Conservation (phyloP, 306 rosid genomes). For the Dicorynia guianensis region DNA sequence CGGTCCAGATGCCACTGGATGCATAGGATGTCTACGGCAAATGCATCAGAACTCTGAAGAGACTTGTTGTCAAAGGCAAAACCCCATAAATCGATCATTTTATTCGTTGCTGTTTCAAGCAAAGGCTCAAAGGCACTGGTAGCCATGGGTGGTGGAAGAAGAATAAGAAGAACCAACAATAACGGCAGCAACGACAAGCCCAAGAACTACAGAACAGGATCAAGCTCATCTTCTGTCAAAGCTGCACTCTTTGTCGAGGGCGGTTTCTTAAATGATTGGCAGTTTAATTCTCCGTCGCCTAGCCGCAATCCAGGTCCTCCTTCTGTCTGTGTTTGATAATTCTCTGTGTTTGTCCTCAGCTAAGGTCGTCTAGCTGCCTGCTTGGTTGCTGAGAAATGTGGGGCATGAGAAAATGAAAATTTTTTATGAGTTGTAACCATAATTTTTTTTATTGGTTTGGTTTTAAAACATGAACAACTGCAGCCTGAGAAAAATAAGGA, state of each 20-base stretch:
- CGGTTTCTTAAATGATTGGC: slow-evolving; percentile 81
- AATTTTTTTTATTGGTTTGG: too few relatives aligned
- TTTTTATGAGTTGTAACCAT: too few relatives aligned
- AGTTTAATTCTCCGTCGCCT: slow-evolving; percentile 41
- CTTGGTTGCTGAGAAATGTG: slow-evolving; percentile 23
- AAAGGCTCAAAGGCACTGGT: not conserved
- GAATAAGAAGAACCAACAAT: slow-evolving; percentile 42
- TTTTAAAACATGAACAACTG: too few relatives aligned
- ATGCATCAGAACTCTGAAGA: not conserved
- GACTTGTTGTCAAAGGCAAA: not conserved
- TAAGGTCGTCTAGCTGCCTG: slow-evolving; percentile 4
- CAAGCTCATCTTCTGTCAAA: slow-evolving; percentile 34
- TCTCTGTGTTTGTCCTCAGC: not conserved
- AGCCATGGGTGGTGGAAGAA: slow-evolving; percentile 67
- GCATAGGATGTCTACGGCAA: too few relatives aligned
- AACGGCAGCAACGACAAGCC: slow-evolving; percentile 23
- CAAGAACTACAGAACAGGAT: slow-evolving; percentile 52
- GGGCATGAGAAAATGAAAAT: not conserved
- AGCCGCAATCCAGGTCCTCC: slow-evolving; percentile 58
- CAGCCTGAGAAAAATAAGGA: too few relatives aligned
- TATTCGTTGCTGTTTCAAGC: slow-evolving; percentile 18
- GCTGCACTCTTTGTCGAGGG: slow-evolving; percentile 69
- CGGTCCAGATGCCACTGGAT: slow-evolving; percentile 19
- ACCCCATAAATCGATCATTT: not conserved
- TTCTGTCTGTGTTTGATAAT: not conserved